Conservation (phyloP, 768 basidiomycete genomes). For the Coprinopsis strossmayeri region DNA sequence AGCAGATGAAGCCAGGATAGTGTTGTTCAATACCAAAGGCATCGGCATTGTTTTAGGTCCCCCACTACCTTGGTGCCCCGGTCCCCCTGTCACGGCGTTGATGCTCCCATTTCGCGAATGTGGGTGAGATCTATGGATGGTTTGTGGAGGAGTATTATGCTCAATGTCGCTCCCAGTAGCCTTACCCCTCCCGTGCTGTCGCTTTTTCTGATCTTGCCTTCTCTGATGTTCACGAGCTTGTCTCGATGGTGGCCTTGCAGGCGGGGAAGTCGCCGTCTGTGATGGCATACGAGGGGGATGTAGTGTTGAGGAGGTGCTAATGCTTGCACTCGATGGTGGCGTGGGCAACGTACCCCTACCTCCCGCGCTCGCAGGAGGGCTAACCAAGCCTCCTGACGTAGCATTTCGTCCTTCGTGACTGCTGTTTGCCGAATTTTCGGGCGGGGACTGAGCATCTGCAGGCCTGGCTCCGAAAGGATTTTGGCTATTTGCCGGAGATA, state of each 20-base stretch:
- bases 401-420: background rate
- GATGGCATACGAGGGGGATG: background rate
- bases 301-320: background rate
- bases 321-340: background rate
- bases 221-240: constrained; percentile 6
- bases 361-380: background rate
- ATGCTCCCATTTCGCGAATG: constrained; percentile 4
- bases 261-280: background rate
- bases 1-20: background rate
- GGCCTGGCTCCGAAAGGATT: background rate
- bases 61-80: background rate
- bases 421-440: background rate
- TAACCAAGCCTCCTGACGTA: background rate
- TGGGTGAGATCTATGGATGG: background rate
- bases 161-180: background rate
- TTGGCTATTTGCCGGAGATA: background rate
- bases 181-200: background rate
- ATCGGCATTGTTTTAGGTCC: constrained; percentile 2
- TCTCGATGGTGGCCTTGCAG: constrained; percentile 5
- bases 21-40: constrained; percentile 1
- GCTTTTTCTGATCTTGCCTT: constrained; percentile 7
- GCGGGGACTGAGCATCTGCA: background rate
- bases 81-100: background rate
- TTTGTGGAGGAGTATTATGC: background rate
- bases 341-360: background rate